These are phyloP conservation scores for Fomitopsis pulvina DNA, from an alignment of 768 basidiomycete genomes.

Conservation along the genomic window DNA sequence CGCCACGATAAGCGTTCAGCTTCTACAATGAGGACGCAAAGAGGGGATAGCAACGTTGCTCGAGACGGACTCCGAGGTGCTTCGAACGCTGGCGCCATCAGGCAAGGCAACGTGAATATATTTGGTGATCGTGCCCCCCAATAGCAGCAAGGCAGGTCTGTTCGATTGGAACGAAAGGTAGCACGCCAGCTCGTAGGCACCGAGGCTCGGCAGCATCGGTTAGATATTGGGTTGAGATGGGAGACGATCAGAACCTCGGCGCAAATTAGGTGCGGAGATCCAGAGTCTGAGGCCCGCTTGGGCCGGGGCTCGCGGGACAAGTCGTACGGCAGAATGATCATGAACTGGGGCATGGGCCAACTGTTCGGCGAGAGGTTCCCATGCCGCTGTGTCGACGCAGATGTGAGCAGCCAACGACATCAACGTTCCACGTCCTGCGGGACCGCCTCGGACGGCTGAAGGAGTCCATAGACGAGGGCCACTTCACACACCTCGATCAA, in stretches of 20 bases:
- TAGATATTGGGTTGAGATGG: conserved; percentile 15
- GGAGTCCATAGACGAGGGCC: background rate
- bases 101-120: conserved; percentile 7
- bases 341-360: background rate
- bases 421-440: background rate
- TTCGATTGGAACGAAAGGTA: conserved; percentile 15
- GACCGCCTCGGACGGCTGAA: background rate
- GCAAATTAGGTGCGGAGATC: conserved; percentile 2
- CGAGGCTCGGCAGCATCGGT: conserved; percentile 19
- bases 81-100: too few species aligned
- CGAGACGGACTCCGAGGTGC: background rate
- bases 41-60: conserved; percentile 4
- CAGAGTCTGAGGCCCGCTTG: background rate
- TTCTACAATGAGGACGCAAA: background rate
- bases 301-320: conserved; percentile 19
- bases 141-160: conserved; percentile 13
- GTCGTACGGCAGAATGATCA: background rate
- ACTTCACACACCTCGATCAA: background rate
- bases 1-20: conserved; percentile 4
- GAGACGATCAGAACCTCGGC: conserved; percentile 13
- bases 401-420: background rate
- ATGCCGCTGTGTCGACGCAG: background rate
- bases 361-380: background rate
- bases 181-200: conserved; percentile 14
- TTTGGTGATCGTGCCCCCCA: conserved; percentile 6